phyloP scores from a whole-genome alignment of 108 stramenopile species.

The Fragilariopsis cylindrus region DNA sequence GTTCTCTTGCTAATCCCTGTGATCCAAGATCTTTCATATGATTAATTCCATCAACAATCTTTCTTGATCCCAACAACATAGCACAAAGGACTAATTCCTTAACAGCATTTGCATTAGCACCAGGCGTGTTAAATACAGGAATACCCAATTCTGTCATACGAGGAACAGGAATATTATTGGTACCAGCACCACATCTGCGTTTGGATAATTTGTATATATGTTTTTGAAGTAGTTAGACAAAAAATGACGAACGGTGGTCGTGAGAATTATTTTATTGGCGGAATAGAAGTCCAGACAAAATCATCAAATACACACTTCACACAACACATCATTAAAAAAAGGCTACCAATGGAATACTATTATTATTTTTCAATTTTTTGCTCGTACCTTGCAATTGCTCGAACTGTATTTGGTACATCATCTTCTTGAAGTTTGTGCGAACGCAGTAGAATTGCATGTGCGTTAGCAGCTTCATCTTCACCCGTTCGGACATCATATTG shows the following conservation, averaged over 20 bases:
- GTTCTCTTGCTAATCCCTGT: conserved; percentile 80
- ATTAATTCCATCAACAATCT: conserved; percentile 86
- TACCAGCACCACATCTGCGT: conserved; percentile 91
- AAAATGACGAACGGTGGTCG: no score
- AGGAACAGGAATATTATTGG: conserved; percentile 92
- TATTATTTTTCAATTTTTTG: neutral
- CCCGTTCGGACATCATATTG: conserved; percentile 65
- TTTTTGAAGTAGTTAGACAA: no score
- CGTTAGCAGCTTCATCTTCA: conserved; percentile 51
- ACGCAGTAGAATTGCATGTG: conserved; percentile 88
- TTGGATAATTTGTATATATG: neutral
- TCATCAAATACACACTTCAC: neutral
- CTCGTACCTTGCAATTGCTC: conserved; percentile 82
- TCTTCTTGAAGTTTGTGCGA: conserved; percentile 88
- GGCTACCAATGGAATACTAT: neutral
- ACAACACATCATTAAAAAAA: neutral
- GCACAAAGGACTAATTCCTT: conserved; percentile 92
- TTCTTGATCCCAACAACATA: conserved; percentile 78
- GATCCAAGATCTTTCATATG: conserved; percentile 85
- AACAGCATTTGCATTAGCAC: conserved; percentile 95
- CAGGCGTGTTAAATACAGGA: conserved; percentile 97
- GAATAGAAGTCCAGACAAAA: neutral
- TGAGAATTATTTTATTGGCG: no score
- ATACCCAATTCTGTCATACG: conserved; percentile 94
- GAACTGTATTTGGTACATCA: conserved; percentile 76